Evolutionary conservation across 768 basidiomycete genomes (phyloP).

Genomic region (Nidula microcarpa): DNA sequence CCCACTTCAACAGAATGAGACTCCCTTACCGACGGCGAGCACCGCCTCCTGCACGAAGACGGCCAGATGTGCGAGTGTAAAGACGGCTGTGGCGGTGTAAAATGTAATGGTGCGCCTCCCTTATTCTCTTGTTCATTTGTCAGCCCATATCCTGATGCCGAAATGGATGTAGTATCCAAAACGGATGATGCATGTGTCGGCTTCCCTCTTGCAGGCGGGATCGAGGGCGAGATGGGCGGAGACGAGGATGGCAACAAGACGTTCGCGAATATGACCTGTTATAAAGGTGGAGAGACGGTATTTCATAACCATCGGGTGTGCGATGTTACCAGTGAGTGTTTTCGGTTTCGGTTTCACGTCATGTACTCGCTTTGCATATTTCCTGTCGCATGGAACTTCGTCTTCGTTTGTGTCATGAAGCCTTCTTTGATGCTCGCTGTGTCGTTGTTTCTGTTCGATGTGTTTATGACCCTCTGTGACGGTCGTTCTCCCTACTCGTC

Average conservation of each 20-base stretch:
- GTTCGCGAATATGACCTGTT: conserved; percentile 75
- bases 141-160: too few relatives aligned
- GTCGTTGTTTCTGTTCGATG: too few relatives aligned
- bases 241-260: conserved; percentile 7
- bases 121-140: too few relatives aligned
- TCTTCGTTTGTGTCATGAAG: too few relatives aligned
- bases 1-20: conserved; percentile 68
- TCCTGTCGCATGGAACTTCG: too few relatives aligned
- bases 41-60: conserved; percentile 75
- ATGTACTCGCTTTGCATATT: not conserved
- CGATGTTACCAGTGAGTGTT: conserved; percentile 86
- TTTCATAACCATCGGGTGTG: conserved; percentile 97
- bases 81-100: conserved; percentile 94
- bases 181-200: conserved; percentile 76
- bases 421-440: too few relatives aligned
- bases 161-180: conserved; percentile 66
- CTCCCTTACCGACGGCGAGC: conserved; percentile 86
- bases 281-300: conserved; percentile 90
- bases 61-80: conserved; percentile 83
- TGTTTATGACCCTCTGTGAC: too few relatives aligned
- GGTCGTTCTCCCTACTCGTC: too few relatives aligned
- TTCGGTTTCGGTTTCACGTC: not conserved
- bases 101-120: conserved; percentile 84
- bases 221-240: conserved; percentile 2
- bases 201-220: conserved; percentile 56